phyloP scores from a whole-genome alignment of 108 stramenopile species.

The Skeletonema menzelii region DNA sequence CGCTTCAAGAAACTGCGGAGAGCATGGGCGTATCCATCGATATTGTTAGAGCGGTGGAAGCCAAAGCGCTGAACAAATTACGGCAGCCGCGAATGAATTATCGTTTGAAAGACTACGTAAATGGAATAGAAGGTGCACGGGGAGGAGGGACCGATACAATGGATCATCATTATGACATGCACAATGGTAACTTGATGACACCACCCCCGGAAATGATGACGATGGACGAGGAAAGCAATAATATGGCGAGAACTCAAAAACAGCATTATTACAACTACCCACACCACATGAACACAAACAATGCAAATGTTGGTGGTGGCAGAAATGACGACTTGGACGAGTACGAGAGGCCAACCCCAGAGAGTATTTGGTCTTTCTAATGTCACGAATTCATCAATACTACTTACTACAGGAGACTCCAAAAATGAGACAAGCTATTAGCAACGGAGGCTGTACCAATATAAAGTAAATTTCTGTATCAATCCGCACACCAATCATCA shows the following conservation, averaged over 20 bases:
- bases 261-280: constrained; percentile 22
- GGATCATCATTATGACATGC: not conserved
- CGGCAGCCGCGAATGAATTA: constrained; percentile 78
- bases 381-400: not conserved
- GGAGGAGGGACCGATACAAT: constrained; percentile 3
- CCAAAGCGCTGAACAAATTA: constrained; percentile 90
- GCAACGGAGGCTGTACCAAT: not conserved
- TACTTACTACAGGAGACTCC: not conserved
- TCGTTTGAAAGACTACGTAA: constrained; percentile 70
- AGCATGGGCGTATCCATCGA: constrained; percentile 73
- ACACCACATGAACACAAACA: constrained; percentile 10
- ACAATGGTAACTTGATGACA: not conserved
- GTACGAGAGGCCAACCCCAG: constrained; percentile 30
- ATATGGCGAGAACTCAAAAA: constrained; percentile 8
- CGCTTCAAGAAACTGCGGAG: constrained; percentile 78
- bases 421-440: not conserved
- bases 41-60: constrained; percentile 83
- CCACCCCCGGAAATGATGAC: not conserved
- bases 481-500: not conserved
- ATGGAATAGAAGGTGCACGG: constrained; percentile 11
- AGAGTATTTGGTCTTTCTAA: constrained; percentile 50
- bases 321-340: constrained; percentile 5
- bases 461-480: not conserved
- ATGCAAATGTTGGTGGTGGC: not conserved
- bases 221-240: not conserved